Evolutionary conservation across 179 eudicot species (phyloP).

Genomic region (Silene coronaria): DNA sequence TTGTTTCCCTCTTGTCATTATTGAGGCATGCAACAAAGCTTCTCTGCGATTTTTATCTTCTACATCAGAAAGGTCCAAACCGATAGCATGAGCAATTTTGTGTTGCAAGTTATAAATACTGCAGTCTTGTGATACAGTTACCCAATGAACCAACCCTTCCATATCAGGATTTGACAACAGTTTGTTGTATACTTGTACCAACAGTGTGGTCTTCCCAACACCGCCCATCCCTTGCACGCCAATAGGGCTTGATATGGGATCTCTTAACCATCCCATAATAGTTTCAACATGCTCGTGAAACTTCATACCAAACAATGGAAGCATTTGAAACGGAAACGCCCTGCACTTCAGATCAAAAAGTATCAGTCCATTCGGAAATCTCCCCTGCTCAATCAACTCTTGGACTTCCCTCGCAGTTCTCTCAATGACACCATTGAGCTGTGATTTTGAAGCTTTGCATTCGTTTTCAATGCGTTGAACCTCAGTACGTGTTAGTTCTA

Average conservation of each 20-base stretch:
- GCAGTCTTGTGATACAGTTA: conserved; percentile 2
- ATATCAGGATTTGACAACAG: not conserved
- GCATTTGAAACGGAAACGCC: not conserved
- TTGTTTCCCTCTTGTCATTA: not conserved
- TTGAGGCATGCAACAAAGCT: not conserved
- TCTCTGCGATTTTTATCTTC: not conserved
- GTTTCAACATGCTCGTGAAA: not conserved
- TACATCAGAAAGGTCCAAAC: conserved; percentile 1
- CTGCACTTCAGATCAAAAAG: not conserved
- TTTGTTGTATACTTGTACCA: conserved; percentile 2
- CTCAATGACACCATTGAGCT: not conserved
- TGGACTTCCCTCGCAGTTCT: not conserved
- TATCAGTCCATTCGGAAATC: not conserved
- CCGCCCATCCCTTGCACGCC: conserved; percentile 12
- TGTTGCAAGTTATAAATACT: conserved; percentile 9
- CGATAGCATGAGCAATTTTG: not conserved
- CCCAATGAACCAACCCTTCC: not conserved
- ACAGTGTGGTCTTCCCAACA: conserved; percentile 7
- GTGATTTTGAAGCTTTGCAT: not conserved
- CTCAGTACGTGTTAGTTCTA: not conserved
- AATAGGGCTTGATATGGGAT: not conserved
- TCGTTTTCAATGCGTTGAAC: not conserved
- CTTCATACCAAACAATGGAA: not conserved
- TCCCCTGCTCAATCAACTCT: conserved; percentile 5
- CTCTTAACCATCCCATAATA: not conserved